These are phyloP conservation scores for Termitomyces sp. DNA, from an alignment of 768 basidiomycete species.

Conservation along the genomic window DNA sequence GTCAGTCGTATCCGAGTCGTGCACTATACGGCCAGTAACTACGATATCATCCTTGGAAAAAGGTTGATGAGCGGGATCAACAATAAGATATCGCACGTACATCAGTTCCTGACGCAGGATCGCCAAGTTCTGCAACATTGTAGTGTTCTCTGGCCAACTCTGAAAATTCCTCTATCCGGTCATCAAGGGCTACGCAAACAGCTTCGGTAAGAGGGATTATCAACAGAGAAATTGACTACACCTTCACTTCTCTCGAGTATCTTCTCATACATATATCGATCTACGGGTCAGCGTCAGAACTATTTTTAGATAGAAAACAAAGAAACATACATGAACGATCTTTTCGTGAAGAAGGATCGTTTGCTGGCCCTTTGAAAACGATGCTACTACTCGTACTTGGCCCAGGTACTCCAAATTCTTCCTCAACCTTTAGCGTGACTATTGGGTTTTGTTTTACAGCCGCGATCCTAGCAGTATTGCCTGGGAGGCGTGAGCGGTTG, in stretches of 20 bases:
- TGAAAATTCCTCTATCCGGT: slow-evolving; percentile 81
- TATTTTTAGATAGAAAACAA: neutral
- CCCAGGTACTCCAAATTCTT: slow-evolving; percentile 18
- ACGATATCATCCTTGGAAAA: slow-evolving; percentile 50
- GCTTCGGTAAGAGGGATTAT: neutral
- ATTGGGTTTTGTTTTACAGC: slow-evolving; percentile 9
- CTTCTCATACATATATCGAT: slow-evolving; percentile 95
- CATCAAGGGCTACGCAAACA: slow-evolving; percentile 60
- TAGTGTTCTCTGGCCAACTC: slow-evolving; percentile 70
- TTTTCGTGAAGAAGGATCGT: slow-evolving; percentile 29
- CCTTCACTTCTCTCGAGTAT: slow-evolving; percentile 79
- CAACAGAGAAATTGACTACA: slow-evolving; percentile 21
- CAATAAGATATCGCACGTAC: slow-evolving; percentile 22
- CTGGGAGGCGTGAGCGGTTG: slow-evolving; percentile 29
- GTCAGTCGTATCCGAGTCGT: slow-evolving; percentile 52
- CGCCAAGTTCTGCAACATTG: slow-evolving; percentile 65
- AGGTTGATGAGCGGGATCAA: neutral
- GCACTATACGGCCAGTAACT: slow-evolving; percentile 68
- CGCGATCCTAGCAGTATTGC: slow-evolving; percentile 18
- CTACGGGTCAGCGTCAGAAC: slow-evolving; percentile 26
- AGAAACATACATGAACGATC: slow-evolving; percentile 51
- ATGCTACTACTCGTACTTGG: slow-evolving; percentile 23
- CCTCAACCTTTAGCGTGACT: slow-evolving; percentile 30
- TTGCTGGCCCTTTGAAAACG: slow-evolving; percentile 33
- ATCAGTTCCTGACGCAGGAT: slow-evolving; percentile 48